phyloP scores from a whole-genome alignment of 805 yeast genomes.

The Pachysolen tannophilus region DNA sequence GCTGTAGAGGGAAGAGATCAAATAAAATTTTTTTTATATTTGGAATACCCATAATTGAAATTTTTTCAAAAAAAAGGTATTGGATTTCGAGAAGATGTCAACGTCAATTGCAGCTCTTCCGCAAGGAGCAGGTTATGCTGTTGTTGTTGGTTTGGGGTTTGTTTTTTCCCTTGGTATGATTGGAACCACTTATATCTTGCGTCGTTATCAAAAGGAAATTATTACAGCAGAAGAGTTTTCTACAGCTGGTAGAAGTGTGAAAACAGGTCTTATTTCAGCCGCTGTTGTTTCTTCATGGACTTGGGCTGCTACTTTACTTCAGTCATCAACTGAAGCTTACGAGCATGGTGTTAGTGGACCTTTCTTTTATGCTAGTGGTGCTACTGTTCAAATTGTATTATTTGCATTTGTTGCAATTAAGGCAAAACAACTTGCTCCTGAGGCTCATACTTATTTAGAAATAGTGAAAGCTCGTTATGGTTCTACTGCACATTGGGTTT shows the following conservation, averaged over 20 bases:
- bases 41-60: no score
- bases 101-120: no score
- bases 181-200: slow-evolving; percentile 57
- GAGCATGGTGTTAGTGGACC: slow-evolving; percentile 74
- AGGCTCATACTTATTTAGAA: slow-evolving; percentile 87
- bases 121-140: slow-evolving; percentile 82
- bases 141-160: slow-evolving; percentile 82
- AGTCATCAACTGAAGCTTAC: slow-evolving; percentile 74
- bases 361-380: slow-evolving; percentile 85
- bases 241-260: slow-evolving; percentile 86
- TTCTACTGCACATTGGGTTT: slow-evolving; percentile 57
- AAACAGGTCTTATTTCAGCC: slow-evolving; percentile 75
- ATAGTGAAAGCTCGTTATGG: slow-evolving; percentile 80
- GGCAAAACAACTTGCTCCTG: slow-evolving; percentile 83
- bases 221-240: slow-evolving; percentile 92
- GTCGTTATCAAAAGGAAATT: slow-evolving; percentile 75
- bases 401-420: slow-evolving; percentile 85
- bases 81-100: no score
- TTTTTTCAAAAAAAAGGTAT: no score
- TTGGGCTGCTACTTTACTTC: slow-evolving; percentile 76
- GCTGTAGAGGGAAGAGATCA: no score
- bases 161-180: slow-evolving; percentile 71
- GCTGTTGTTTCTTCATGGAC: slow-evolving; percentile 96
- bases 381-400: slow-evolving; percentile 77
- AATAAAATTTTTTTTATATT: no score